These are phyloP conservation scores for Ilex paraguariensis DNA, from an alignment of 305 asterid genomes.

Conservation along the genomic window DNA sequence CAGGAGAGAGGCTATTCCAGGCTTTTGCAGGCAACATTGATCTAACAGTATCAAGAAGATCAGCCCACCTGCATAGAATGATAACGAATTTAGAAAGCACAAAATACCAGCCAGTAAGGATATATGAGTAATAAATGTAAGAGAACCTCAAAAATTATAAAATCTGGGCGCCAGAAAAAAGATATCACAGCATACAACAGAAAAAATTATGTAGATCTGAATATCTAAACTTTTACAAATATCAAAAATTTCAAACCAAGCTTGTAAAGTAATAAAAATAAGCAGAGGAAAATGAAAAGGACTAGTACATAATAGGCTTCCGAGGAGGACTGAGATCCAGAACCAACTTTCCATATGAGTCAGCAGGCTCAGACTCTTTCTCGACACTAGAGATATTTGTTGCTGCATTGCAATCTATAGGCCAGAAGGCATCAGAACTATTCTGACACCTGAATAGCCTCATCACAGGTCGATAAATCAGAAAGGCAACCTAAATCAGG, in stretches of 20 bases:
- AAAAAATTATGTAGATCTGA: too few relatives aligned
- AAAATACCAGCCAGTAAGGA: constrained; percentile 9
- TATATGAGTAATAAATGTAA: neutral
- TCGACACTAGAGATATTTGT: constrained; percentile 36
- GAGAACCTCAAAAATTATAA: neutral
- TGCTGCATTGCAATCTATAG: constrained; percentile 63
- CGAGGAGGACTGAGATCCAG: constrained; percentile 81
- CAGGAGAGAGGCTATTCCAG: constrained; percentile 99
- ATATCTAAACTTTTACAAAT: too few relatives aligned
- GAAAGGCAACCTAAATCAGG: constrained; percentile 73
- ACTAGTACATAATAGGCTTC: constrained; percentile 60
- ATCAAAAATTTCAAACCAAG: neutral
- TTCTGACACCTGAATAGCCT: constrained; percentile 82
- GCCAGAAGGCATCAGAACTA: constrained; percentile 69
- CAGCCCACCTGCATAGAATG: constrained; percentile 67
- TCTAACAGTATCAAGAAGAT: constrained; percentile 83
- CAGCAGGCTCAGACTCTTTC: constrained; percentile 57
- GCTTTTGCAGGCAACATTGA: constrained; percentile 96
- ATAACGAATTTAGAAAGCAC: neutral
- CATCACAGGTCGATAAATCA: constrained; percentile 97
- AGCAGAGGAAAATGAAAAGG: constrained; percentile 15
- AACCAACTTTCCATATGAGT: constrained; percentile 39
- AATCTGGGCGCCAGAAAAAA: neutral
- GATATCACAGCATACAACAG: neutral
- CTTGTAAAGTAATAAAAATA: neutral